Conservation (phyloP, 148 eudicot species). For the Amaranthus hypochondriacus region DNA sequence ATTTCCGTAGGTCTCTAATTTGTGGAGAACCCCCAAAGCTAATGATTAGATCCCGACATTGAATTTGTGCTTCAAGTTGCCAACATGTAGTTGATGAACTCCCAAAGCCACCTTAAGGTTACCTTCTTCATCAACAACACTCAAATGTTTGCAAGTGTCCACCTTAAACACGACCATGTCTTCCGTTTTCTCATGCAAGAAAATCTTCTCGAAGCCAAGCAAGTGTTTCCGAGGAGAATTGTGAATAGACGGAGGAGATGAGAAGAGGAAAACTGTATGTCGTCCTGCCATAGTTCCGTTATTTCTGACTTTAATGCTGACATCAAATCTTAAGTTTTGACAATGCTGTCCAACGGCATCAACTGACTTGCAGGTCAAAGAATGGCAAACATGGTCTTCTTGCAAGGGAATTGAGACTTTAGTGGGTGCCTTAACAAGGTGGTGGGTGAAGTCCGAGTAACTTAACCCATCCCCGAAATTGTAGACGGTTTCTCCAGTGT, state of each 20-base stretch:
- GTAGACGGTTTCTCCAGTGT: slow-evolving; percentile 60
- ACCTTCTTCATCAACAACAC: slow-evolving; percentile 69
- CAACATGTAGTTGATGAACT: slow-evolving; percentile 63
- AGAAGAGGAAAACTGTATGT: slow-evolving; percentile 64
- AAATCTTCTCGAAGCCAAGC: slow-evolving; percentile 66
- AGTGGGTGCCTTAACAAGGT: slow-evolving; percentile 53
- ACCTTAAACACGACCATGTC: slow-evolving; percentile 48
- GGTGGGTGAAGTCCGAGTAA: slow-evolving; percentile 48
- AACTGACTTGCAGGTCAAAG: slow-evolving; percentile 56
- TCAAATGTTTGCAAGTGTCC: slow-evolving; percentile 82
- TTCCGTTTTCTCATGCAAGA: slow-evolving; percentile 48
- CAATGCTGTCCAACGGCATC: slow-evolving; percentile 49
- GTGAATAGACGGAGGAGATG: slow-evolving; percentile 56
- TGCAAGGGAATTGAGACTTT: slow-evolving; percentile 46
- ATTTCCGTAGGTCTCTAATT: slow-evolving; percentile 8
- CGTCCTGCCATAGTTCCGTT: slow-evolving; percentile 50
- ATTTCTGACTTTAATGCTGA: slow-evolving; percentile 57
- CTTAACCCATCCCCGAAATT: slow-evolving; percentile 68
- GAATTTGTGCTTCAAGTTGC: slow-evolving; percentile 56
- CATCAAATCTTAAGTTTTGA: slow-evolving; percentile 38
- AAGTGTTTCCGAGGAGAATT: slow-evolving; percentile 72
- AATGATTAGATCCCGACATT: slow-evolving; percentile 33
- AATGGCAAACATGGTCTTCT: slow-evolving; percentile 47
- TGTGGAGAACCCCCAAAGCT: slow-evolving; percentile 4
- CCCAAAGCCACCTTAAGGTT: slow-evolving; percentile 63